These are phyloP conservation scores for Magnaporthiopsis incrustans DNA, from an alignment of 2,329 filamentous ascomycete species.

Conservation along the genomic window DNA sequence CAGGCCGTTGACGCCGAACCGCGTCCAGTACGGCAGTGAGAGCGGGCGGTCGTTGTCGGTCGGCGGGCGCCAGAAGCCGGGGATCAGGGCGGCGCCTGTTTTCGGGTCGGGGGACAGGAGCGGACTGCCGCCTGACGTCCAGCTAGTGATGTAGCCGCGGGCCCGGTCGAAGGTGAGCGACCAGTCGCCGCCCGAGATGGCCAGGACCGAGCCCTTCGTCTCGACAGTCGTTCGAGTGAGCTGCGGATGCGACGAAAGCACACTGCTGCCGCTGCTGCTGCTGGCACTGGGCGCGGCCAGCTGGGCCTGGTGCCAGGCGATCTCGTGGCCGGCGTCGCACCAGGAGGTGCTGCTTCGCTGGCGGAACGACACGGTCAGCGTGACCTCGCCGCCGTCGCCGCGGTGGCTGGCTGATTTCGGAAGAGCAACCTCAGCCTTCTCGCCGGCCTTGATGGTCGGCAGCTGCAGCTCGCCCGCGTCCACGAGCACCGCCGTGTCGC, in stretches of 20 bases:
- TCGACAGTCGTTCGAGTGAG: slow-evolving; percentile 11
- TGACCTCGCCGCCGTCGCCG: slow-evolving; percentile 29
- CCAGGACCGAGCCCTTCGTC: slow-evolving; percentile 18
- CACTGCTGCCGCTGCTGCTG: slow-evolving; percentile 1
- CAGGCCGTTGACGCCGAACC: slow-evolving; percentile 38
- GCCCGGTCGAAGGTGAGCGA: slow-evolving; percentile 36
- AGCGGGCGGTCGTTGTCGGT: slow-evolving; percentile 56
- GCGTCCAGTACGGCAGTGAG: slow-evolving; percentile 50
- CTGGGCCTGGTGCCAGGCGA: slow-evolving; percentile 45
- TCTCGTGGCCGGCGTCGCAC: slow-evolving; percentile 43
- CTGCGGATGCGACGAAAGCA: slow-evolving; percentile 7
- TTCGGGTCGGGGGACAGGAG: slow-evolving; percentile 28
- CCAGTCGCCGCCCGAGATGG: slow-evolving; percentile 25
- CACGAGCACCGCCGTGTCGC: slow-evolving; percentile 23
- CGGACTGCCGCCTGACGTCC: slow-evolving; percentile 27
- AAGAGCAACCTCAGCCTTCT: slow-evolving; percentile 25
- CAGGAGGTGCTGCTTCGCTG: slow-evolving; percentile 37
- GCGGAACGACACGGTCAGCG: slow-evolving; percentile 36
- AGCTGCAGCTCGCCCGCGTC: slow-evolving; percentile 30
- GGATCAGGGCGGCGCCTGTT: slow-evolving; percentile 28
- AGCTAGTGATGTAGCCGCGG: slow-evolving; percentile 33
- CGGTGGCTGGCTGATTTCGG: slow-evolving; percentile 21
- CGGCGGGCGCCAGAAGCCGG: slow-evolving; percentile 54
- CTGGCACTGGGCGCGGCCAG: slow-evolving; percentile 18
- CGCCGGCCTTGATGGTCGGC: slow-evolving; percentile 31